Conservation (phyloP, 176 grass and related monocot genomes). For the Lolium rigidum region DNA sequence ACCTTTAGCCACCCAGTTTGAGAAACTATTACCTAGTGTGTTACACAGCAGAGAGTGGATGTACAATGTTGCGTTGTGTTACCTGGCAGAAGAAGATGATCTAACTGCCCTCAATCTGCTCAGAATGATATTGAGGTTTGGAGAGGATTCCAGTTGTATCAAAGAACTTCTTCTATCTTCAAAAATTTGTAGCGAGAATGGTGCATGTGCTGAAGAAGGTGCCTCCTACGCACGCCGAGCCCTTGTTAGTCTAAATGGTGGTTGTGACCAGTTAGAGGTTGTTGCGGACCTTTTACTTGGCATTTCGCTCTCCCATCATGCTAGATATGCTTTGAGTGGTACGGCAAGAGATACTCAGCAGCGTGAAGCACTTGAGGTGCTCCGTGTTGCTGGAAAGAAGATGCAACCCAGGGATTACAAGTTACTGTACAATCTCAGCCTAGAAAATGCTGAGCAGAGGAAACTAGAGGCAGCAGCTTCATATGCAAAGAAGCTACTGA, state of each 20-base stretch:
- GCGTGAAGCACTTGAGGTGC: conserved; percentile 64
- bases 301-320: conserved; percentile 70
- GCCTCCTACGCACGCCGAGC: conserved; percentile 74
- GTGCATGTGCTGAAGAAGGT: conserved; percentile 57
- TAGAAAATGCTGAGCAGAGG: conserved; percentile 85
- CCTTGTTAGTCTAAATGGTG: conserved; percentile 46
- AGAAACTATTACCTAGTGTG: conserved; percentile 68
- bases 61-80: conserved; percentile 80
- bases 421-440: conserved; percentile 66
- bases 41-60: conserved; percentile 62
- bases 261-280: conserved; percentile 60
- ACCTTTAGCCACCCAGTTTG: conserved; percentile 64
- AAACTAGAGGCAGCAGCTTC: conserved; percentile 72
- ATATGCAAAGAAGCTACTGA: conserved; percentile 72
- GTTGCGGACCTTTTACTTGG: conserved; percentile 63
- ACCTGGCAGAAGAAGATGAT: conserved; percentile 71
- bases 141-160: conserved; percentile 62
- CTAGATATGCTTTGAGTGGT: conserved; percentile 60
- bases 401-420: conserved; percentile 56
- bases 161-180: conserved; percentile 81
- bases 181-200: conserved; percentile 69
- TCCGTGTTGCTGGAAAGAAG: conserved; percentile 67
- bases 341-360: conserved; percentile 67
- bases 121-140: conserved; percentile 60
- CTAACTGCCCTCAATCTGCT: conserved; percentile 68